Base-by-base conservation (phyloP, 2,329 filamentous ascomycete genomes). In the Dryadomyces quercus-mongolicae region DNA sequence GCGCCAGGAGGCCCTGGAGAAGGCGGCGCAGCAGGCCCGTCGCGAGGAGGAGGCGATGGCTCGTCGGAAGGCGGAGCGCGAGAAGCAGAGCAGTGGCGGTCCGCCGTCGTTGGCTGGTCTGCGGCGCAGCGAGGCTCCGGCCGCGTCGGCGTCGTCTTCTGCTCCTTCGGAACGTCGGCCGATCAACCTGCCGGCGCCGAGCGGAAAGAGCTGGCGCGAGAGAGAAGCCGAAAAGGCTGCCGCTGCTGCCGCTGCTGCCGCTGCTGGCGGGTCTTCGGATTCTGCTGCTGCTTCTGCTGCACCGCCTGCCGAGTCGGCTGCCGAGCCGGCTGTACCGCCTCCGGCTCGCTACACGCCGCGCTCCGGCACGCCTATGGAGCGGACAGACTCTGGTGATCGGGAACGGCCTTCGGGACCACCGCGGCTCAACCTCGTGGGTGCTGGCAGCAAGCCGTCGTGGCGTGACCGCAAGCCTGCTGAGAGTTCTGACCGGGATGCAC, bases 41-140 rank as follows among this genome's bases (percentile, higher is more conserved):
- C 84, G 88, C 67, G 91, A 95, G 69, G 90, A 93, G 63, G 91
- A 95, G 68, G 91, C 89, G 16, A 82, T 91, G 70, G 86, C 85
- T 60, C 82, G 86, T 62, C 81, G 80, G 68, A 81, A 77, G 64
- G 84, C 77, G 56, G 81, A 81, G 68, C 88, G 81, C 70, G 79
- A 78, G 63, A 72, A 71, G 61, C 66, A 60, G 22, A 34, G 36
- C 25, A 45, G 25, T 10, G 40, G 31, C 61, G 25, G 25, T 31
- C 25, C 25, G 25, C 25, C 25, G 25, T 42, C 53, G 13, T 2
- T 51, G 36, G 10, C 4, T 12, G 36, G 36, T 44, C 8, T 44
- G 36, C 50, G 57, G 18, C 54, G 53, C 44, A 47, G 18, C 15
- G 52, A 18, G 12, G 45, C 38, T 13, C 47, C 54, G 9, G 25